phyloP scores from a whole-genome alignment of 1,284 basidiomycete genomes.

The Fistulina hepatica region DNA sequence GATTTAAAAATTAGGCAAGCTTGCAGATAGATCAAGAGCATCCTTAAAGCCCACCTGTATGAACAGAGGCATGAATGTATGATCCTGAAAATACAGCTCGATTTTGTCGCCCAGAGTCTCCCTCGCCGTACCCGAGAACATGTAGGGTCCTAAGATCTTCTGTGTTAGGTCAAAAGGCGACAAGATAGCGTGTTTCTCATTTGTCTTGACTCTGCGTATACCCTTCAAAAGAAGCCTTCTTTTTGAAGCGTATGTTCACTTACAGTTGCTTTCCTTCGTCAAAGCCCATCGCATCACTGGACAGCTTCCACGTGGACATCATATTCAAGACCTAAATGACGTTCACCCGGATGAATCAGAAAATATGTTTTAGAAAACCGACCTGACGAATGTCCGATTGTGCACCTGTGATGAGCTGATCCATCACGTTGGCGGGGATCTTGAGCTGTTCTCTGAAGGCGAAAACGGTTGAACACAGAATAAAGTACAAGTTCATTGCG shows the following conservation, averaged over 20 bases:
- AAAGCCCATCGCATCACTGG: conserved; percentile 70
- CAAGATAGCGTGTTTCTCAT: conserved; percentile 88
- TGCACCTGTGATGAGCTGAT: conserved; percentile 81
- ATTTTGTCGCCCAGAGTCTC: conserved; percentile 87
- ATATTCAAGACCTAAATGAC: conserved; percentile 98
- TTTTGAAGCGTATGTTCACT: conserved; percentile 21
- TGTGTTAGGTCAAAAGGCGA: conserved; percentile 84
- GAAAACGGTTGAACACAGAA: conserved; percentile 2
- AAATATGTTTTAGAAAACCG: too few species aligned
- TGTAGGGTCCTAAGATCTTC: conserved; percentile 81
- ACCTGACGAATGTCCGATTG: conserved; percentile 95
- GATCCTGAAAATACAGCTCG: conserved; percentile 95
- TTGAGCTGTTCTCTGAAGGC: conserved; percentile 80
- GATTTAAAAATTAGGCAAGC: conserved; percentile 4
- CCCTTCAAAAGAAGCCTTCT: conserved; percentile 1
- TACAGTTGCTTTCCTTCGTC: conserved; percentile 86
- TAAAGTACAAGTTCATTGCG: not conserved
- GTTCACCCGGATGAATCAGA: too few species aligned
- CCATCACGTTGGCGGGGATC: conserved; percentile 81
- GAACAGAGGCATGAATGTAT: conserved; percentile 88
- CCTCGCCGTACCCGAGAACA: conserved; percentile 74
- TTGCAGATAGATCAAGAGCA: too few species aligned
- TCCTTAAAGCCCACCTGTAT: conserved; percentile 56
- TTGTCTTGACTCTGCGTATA: conserved; percentile 63
- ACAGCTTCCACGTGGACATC: conserved; percentile 92